Percentiles rank a stretch among this genome's conserved stretches.
Conservation (phyloP, 106 monocot species). For the Allium sativum region DNA sequence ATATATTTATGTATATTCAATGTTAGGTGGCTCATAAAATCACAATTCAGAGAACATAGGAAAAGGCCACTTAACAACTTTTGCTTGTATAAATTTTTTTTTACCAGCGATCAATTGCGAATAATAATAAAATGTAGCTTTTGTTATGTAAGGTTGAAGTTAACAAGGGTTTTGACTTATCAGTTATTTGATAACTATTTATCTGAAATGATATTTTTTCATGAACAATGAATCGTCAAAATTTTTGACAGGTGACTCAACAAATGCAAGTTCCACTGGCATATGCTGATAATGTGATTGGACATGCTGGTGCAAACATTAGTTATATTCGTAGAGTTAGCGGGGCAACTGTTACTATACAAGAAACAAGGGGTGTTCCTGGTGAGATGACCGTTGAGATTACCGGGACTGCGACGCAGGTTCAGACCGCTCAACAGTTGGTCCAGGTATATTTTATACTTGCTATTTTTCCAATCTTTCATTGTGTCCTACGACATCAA, state of each 20-base stretch:
- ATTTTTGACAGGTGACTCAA: conserved; percentile 63
- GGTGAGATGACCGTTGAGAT: conserved; percentile 98
- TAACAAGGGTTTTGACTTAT: not conserved
- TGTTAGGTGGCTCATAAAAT: no score
- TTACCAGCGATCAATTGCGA: no score
- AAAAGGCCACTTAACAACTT: no score
- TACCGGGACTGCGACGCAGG: conserved; percentile 67
- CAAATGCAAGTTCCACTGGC: conserved; percentile 90
- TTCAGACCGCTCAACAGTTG: conserved; percentile 87
- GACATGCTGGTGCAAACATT: conserved; percentile 73
- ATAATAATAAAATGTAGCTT: no score
- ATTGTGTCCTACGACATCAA: conserved; percentile 19
- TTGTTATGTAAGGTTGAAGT: no score
- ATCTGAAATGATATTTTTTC: not conserved
- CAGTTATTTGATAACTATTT: not conserved
- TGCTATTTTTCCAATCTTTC: not conserved
- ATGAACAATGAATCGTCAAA: no score
- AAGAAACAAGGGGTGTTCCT: conserved; percentile 80
- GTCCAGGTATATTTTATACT: conserved; percentile 40
- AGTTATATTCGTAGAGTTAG: conserved; percentile 94
- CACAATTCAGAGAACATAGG: no score
- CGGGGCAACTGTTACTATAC: conserved; percentile 91
- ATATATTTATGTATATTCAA: no score
- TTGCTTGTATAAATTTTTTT: no score
- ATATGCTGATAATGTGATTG: conserved; percentile 91